Percentiles rank a stretch among this genome's conserved stretches.
Conservation (phyloP, 1,284 basidiomycete genomes). For the Ceratobasidium sp. region DNA sequence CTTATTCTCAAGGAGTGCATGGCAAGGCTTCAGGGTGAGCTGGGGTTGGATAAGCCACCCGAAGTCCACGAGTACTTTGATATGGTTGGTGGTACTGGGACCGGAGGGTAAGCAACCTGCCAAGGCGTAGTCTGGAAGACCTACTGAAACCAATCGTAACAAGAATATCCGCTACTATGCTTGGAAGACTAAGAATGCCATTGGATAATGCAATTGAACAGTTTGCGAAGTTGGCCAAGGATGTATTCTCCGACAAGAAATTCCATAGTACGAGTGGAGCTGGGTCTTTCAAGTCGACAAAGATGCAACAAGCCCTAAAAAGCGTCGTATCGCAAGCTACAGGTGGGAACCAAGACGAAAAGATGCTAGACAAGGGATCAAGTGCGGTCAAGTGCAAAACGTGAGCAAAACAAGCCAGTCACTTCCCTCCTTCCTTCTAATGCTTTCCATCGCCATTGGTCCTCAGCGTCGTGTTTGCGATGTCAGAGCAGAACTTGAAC, state of each 20-base stretch:
- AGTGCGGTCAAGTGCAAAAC: background rate
- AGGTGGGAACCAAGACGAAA: constrained; percentile 5
- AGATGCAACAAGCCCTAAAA: background rate
- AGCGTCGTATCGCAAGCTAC: background rate
- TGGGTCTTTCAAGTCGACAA: background rate
- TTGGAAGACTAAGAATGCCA: background rate
- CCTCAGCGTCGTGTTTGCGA: background rate
- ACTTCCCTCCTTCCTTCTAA: too few relatives aligned
- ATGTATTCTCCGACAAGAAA: background rate
- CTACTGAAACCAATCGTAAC: background rate
- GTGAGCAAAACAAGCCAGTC: too few relatives aligned
- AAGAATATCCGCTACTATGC: background rate
- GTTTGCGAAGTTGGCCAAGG: background rate
- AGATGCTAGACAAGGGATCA: background rate
- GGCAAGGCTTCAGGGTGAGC: background rate
- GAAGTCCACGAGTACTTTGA: background rate
- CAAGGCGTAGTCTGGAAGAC: background rate
- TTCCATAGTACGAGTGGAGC: background rate
- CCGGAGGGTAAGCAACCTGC: background rate
- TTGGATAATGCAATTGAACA: background rate
- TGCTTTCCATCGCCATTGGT: too few relatives aligned
- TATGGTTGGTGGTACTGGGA: background rate
- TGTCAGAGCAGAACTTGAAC: constrained; percentile 2
- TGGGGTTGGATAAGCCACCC: background rate
- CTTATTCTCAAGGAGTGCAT: background rate